Evolutionary conservation across 148 eudicot genomes (phyloP).

Genomic region (Heliosperma pusillum): DNA sequence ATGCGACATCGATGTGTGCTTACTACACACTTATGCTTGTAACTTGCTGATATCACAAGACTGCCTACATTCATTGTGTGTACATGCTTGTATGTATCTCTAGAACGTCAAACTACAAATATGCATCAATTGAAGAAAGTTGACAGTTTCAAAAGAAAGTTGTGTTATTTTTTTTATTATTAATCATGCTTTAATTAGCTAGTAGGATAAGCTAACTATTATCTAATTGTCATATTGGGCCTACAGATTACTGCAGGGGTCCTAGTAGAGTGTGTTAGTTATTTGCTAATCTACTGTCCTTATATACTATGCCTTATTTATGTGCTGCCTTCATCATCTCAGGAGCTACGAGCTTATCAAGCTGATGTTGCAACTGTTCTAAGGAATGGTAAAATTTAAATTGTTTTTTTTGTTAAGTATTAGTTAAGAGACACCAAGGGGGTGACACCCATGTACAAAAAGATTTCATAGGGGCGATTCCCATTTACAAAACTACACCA

Average conservation of each 20-base stretch:
- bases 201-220: not conserved
- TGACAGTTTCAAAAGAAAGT: not conserved
- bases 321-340: slow-evolving; percentile 18
- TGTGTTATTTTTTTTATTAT: not conserved
- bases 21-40: not conserved
- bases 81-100: not conserved
- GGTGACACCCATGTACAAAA: too few relatives aligned
- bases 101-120: slow-evolving; percentile 7
- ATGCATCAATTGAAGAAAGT: not conserved
- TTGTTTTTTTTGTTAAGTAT: too few relatives aligned
- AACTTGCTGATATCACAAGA: not conserved
- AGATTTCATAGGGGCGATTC: too few relatives aligned
- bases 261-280: not conserved
- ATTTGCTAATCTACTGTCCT: not conserved
- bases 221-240: not conserved
- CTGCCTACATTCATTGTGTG: not conserved
- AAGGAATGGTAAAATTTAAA: slow-evolving; percentile 68
- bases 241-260: not conserved
- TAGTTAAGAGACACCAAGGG: too few relatives aligned
- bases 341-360: slow-evolving; percentile 99
- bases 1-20: not conserved
- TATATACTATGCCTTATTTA: slow-evolving; percentile 10
- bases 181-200: not conserved
- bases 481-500: too few relatives aligned
- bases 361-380: slow-evolving; percentile 97